Evolutionary conservation across 2,329 filamentous ascomycete species (phyloP), one percentile per base, ranked within the genome.

Genomic region (Cordyceps militaris): DNA sequence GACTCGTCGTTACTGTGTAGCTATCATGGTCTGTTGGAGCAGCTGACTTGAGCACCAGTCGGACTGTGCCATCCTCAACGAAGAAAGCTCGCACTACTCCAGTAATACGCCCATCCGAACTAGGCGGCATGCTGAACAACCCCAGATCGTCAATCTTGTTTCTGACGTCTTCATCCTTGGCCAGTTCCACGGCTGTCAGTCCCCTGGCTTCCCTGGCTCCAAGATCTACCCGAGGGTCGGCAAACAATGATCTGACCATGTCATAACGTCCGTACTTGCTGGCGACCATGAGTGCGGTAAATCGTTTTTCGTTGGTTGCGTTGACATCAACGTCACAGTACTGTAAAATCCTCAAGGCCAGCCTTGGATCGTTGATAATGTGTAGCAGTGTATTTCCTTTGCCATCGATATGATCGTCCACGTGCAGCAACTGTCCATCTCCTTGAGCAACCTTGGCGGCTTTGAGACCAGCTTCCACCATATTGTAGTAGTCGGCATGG

Each of bases 261-360:
- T 97, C 94, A 56, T 96, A 88, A 61, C 94, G 84, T 34, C 94
- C 94, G 68, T 97, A 99, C 71, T 99, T 99, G 80, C 93, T 97
- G 8, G 93, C 93, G 61, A 99, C 88, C 94, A 99, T 99, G 58
- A 99, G 78, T 1, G 94, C 87, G 0, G 95, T 99, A 68, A 99
- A 97, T 49, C 84, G 87, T 74, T 91, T 96, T 65, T 97, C 92
- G 67, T 99, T 99, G 9, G 87, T 88, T 9, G 93, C 92, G 72
- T 99, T 99, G 57, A 93, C 89, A 67, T 99, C 91, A n/a, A 91
- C 88, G 64, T 99, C 94, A 72, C 92, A 96, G 60, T 87, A 82
- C 57, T 88, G 82, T 36, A 99, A 76, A 42, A 97, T 87, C 60
- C 83, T 82, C 56, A 85, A 69, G 2, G 90, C 89, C 49, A 97